Evolutionary conservation across 306 rosid species (phyloP).

Genomic region (Medicago lupulina): DNA sequence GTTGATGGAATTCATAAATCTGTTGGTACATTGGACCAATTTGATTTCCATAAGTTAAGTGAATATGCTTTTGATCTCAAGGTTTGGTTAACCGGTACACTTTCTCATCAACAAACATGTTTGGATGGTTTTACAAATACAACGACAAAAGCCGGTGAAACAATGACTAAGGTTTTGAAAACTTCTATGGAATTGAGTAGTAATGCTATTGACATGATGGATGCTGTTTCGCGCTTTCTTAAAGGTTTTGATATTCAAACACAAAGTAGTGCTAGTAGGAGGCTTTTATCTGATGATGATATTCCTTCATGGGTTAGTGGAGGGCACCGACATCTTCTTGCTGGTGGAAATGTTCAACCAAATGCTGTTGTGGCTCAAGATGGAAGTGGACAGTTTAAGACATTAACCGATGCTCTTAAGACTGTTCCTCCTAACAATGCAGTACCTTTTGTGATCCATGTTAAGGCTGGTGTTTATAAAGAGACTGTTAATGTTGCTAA

Average conservation of each 20-base stretch:
- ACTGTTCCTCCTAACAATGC: conserved; percentile 52
- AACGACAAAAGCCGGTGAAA: conserved; percentile 49
- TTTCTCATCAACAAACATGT: conserved; percentile 70
- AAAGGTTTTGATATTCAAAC: background rate
- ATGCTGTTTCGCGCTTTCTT: conserved; percentile 31
- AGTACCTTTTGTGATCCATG: conserved; percentile 64
- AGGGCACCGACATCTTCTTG: conserved; percentile 44
- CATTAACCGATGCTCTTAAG: conserved; percentile 61
- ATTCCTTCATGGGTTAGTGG: conserved; percentile 56
- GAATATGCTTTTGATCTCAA: conserved; percentile 59
- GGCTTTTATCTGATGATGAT: conserved; percentile 34
- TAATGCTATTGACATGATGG: conserved; percentile 72
- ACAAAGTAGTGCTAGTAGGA: conserved; percentile 1
- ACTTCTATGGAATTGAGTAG: conserved; percentile 55
- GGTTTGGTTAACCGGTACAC: conserved; percentile 66
- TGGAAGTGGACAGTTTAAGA: conserved; percentile 65
- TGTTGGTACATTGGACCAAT: conserved; percentile 38
- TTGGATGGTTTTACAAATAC: conserved; percentile 66
- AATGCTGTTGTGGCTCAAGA: conserved; percentile 71
- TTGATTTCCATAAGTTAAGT: conserved; percentile 45
- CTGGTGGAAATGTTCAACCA: conserved; percentile 25
- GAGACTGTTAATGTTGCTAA: conserved; percentile 50
- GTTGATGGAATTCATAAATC: conserved; percentile 57
- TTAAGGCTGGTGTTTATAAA: conserved; percentile 67
- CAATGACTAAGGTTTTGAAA: conserved; percentile 54